Evolutionary conservation across 2,329 filamentous ascomycete genomes (phyloP).

Genomic region (Albophoma yamanashiensis): DNA sequence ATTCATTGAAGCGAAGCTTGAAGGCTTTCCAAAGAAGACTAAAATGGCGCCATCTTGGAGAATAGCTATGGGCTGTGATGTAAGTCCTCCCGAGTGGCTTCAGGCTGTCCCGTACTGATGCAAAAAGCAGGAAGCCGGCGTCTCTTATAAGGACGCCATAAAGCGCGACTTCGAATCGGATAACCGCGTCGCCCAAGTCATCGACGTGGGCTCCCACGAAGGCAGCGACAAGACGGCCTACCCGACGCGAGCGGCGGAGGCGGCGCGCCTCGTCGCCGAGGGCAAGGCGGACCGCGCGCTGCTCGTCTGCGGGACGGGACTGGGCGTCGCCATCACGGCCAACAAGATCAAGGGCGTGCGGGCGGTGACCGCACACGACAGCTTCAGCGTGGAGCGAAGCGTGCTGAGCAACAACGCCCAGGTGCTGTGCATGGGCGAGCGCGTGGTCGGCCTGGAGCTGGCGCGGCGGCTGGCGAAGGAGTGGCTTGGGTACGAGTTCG

Average conservation of each 20-base stretch:
- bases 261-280: constrained; percentile 49
- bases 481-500: constrained; percentile 79
- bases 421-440: constrained; percentile 77
- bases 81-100: constrained; percentile 18
- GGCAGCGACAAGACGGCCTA: constrained; percentile 69
- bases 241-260: constrained; percentile 65
- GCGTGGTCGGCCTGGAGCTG: constrained; percentile 72
- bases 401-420: constrained; percentile 80
- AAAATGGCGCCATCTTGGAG: constrained; percentile 38
- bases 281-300: constrained; percentile 67
- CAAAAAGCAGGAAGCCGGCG: constrained; percentile 51
- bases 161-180: constrained; percentile 60
- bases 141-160: constrained; percentile 69
- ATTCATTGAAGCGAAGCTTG: neutral
- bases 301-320: constrained; percentile 75
- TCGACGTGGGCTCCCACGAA: constrained; percentile 63
- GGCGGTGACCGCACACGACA: constrained; percentile 84
- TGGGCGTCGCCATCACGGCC: constrained; percentile 80
- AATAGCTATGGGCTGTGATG: constrained; percentile 44
- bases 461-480: constrained; percentile 67
- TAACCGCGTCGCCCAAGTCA: constrained; percentile 54
- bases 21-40: neutral
- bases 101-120: neutral
- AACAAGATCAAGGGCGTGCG: constrained; percentile 80
- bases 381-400: constrained; percentile 71